Evolutionary conservation across 257 asterid genomes (phyloP).

Genomic region (Lantana camara): DNA sequence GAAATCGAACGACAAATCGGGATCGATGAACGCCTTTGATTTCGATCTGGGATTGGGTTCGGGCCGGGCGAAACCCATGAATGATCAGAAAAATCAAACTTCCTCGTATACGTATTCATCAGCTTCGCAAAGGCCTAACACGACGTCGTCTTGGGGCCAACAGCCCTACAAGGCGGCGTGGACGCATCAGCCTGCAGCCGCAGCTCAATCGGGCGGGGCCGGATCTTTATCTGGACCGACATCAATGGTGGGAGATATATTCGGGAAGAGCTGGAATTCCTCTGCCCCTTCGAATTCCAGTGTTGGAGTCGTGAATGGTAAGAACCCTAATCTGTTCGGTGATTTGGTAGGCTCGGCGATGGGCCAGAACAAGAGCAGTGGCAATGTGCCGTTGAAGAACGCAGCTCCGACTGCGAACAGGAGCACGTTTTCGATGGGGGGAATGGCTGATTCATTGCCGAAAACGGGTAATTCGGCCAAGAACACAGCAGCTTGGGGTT

Average conservation of each 20-base stretch:
- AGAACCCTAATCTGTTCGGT: slow-evolving; percentile 84
- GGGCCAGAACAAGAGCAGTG: slow-evolving; percentile 61
- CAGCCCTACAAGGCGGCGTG: slow-evolving; percentile 63
- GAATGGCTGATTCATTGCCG: slow-evolving; percentile 73
- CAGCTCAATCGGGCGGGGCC: slow-evolving; percentile 40
- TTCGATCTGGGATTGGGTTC: slow-evolving; percentile 83
- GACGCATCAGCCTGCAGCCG: slow-evolving; percentile 76
- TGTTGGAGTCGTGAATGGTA: slow-evolving; percentile 57
- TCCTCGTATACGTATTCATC: slow-evolving; percentile 52
- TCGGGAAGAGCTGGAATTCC: slow-evolving; percentile 88
- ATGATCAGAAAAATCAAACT: slow-evolving; percentile 56
- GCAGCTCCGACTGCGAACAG: slow-evolving; percentile 45
- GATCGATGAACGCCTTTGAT: slow-evolving; percentile 62
- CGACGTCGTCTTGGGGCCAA: slow-evolving; percentile 53
- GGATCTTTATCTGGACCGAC: slow-evolving; percentile 64
- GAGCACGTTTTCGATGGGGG: slow-evolving; percentile 63
- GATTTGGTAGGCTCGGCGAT: slow-evolving; percentile 77
- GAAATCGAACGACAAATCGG: slow-evolving; percentile 60
- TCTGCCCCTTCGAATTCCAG: slow-evolving; percentile 41
- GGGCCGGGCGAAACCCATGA: slow-evolving; percentile 60
- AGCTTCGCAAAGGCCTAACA: slow-evolving; percentile 44
- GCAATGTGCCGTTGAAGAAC: slow-evolving; percentile 66
- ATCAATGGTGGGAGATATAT: slow-evolving; percentile 91
- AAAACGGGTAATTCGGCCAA: slow-evolving; percentile 43
- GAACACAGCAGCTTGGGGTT: slow-evolving; percentile 44